phyloP scores from a whole-genome alignment of 495 filamentous ascomycete species.

The Penicillium nucicola region DNA sequence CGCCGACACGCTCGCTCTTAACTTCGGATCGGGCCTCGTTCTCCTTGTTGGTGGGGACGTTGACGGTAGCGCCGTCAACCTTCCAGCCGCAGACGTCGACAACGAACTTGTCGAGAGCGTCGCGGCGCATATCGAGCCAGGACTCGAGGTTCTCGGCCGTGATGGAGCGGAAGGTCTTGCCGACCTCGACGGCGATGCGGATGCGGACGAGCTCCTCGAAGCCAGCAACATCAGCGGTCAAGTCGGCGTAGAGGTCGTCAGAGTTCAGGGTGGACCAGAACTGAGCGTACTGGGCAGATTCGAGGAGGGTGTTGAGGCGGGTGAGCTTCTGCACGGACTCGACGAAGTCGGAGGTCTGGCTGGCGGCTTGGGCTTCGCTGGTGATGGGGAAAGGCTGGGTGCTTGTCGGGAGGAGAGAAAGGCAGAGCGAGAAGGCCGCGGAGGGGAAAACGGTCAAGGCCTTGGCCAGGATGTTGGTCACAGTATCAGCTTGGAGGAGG shows the following conservation, averaged over 20 bases:
- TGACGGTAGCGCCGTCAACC: constrained; percentile 63
- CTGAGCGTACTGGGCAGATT: constrained; percentile 75
- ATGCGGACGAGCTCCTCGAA: constrained; percentile 97
- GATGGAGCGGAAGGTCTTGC: constrained; percentile 84
- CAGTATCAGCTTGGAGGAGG: constrained; percentile 91
- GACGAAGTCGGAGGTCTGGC: constrained; percentile 56
- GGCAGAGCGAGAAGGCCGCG: constrained; percentile 88
- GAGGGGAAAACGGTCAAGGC: constrained; percentile 95
- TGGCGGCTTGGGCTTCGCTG: constrained; percentile 61
- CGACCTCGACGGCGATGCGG: constrained; percentile 84
- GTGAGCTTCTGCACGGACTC: constrained; percentile 91
- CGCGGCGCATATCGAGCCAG: constrained; percentile 75
- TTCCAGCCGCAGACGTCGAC: constrained; percentile 84
- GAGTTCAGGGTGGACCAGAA: constrained; percentile 94
- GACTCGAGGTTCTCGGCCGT: constrained; percentile 70
- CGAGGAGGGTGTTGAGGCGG: constrained; percentile 77
- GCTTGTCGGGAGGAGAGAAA: constrained; percentile 84
- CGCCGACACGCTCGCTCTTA: constrained; percentile 83
- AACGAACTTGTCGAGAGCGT: constrained; percentile 75
- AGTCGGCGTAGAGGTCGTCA: constrained; percentile 94
- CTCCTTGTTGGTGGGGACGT: constrained; percentile 89
- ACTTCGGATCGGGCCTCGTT: constrained; percentile 97
- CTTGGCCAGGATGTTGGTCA: constrained; percentile 98
- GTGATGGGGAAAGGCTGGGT: constrained; percentile 57
- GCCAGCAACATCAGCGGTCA: constrained; percentile 88